phyloP scores from a whole-genome alignment of 176 grass and related monocot genomes.

The Musa troglodytarum region DNA sequence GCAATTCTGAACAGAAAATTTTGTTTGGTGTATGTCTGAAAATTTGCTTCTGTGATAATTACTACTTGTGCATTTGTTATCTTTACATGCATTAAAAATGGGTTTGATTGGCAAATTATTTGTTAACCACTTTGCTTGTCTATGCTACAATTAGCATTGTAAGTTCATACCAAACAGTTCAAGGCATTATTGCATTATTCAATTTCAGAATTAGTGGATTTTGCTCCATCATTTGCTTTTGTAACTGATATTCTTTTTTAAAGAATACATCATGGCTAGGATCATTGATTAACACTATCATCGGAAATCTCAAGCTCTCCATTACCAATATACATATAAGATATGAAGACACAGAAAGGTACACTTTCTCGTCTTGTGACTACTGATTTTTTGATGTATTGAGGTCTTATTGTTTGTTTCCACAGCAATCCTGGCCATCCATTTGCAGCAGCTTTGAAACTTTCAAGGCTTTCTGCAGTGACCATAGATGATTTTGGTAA shows the following conservation, averaged over 20 bases:
- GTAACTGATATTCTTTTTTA: conserved; percentile 32
- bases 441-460: conserved; percentile 77
- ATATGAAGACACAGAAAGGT: conserved; percentile 93
- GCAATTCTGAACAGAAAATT: background rate
- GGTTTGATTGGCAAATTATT: background rate
- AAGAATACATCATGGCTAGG: conserved; percentile 90
- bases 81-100: background rate
- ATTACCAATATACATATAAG: conserved; percentile 95
- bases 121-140: background rate
- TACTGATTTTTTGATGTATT: conserved; percentile 16
- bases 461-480: conserved; percentile 80
- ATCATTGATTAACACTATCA: conserved; percentile 84
- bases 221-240: background rate
- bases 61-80: background rate
- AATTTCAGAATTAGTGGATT: too few species aligned
- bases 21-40: background rate
- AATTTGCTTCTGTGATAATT: background rate
- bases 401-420: conserved; percentile 29
- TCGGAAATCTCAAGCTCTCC: conserved; percentile 92
- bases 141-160: too few species aligned
- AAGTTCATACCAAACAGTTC: too few species aligned
- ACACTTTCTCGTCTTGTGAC: conserved; percentile 22
- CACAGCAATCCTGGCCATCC: conserved; percentile 94
- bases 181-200: too few species aligned
- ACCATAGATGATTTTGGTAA: conserved; percentile 81